Conservation (phyloP, 805 yeast genomes). For the Schizosaccharomyces octosporus region DNA sequence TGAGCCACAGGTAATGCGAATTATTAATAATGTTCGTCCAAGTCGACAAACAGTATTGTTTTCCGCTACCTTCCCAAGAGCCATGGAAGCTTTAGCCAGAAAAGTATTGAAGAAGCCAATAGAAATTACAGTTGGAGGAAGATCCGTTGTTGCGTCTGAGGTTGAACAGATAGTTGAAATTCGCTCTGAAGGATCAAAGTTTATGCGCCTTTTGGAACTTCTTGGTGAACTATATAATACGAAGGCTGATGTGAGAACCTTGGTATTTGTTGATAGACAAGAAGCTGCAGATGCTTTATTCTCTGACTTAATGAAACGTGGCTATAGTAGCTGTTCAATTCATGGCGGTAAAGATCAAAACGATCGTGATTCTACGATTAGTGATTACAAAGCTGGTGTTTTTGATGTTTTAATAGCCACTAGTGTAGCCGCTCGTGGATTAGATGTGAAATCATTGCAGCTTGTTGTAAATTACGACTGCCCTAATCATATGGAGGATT, state of each 20-base stretch:
- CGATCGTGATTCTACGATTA: constrained; percentile 53
- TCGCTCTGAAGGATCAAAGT: constrained; percentile 30
- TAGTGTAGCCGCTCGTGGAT: constrained; percentile 81
- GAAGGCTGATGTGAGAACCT: constrained; percentile 19
- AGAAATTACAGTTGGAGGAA: constrained; percentile 56
- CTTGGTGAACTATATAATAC: constrained; percentile 23
- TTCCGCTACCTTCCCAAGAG: constrained; percentile 75
- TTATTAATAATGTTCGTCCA: constrained; percentile 51
- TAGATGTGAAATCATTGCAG: constrained; percentile 69
- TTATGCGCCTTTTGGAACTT: constrained; percentile 27
- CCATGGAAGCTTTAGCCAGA: constrained; percentile 51
- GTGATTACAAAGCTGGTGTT: constrained; percentile 38
- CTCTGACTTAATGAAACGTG: constrained; percentile 25
- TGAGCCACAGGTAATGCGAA: constrained; percentile 78
- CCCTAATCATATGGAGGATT: constrained; percentile 79
- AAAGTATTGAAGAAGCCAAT: constrained; percentile 39
- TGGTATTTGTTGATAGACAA: constrained; percentile 75
- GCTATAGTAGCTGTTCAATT: constrained; percentile 38
- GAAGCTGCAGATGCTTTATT: constrained; percentile 55
- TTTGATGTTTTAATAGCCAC: constrained; percentile 57
- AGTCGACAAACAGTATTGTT: constrained; percentile 75
- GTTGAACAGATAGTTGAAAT: constrained; percentile 50
- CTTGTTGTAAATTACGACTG: constrained; percentile 63
- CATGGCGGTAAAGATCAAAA: constrained; percentile 85
- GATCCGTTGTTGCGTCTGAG: constrained; percentile 58